Base-by-base conservation (phyloP, 2,329 filamentous ascomycete genomes). In the Phaeosphaeria sp. region DNA sequence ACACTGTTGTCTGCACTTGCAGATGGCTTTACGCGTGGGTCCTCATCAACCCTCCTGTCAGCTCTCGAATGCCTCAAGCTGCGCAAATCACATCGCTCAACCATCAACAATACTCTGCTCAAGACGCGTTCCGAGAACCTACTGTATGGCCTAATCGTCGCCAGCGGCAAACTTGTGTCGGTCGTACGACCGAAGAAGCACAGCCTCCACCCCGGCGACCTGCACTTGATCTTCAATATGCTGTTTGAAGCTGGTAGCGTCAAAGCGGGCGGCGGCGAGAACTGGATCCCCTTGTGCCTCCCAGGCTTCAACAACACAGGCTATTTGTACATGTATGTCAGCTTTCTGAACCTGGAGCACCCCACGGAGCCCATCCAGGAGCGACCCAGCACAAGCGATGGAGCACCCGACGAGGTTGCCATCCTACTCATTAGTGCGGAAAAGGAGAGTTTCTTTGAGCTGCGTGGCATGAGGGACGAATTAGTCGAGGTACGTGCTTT, bases 221-320 rank as follows among this genome's bases (percentile, higher is more conserved):
- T 99, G 22, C 94, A 97, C 72, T 85, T 99, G 46, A 93, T 99
- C 59, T 99, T 99, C 83, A 98, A 98, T 73, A 99, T 99, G 96
- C 87, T 99, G 1, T 99, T 99, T 70, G 93, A 96, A 79, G 95
- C 94, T 1, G 92, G 92, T 49, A 90, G 92, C 44, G 90, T 99
- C 73, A 94, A 95, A 74, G 90, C 92, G 20, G 93, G 91, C 6
- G 93, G 87, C n/a, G 95, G 94, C 27, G 95, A 99, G 77, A 97
- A 94, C 69, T 99, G 95, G 95, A 94, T 98, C 48, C 95, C 95
- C 0, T 84, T 99, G 6, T 99, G 95, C 70, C 84, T 99, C 2
- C 96, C 95, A 0, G 94, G 93, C 5, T 99, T 99, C 80, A 99
- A 99, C 80, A 98, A 92, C 76, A 91, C 89, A 51, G 96, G 95